phyloP scores from a whole-genome alignment of 371 early-diverging fungal species.

The Apophysomyces ossiformis region DNA sequence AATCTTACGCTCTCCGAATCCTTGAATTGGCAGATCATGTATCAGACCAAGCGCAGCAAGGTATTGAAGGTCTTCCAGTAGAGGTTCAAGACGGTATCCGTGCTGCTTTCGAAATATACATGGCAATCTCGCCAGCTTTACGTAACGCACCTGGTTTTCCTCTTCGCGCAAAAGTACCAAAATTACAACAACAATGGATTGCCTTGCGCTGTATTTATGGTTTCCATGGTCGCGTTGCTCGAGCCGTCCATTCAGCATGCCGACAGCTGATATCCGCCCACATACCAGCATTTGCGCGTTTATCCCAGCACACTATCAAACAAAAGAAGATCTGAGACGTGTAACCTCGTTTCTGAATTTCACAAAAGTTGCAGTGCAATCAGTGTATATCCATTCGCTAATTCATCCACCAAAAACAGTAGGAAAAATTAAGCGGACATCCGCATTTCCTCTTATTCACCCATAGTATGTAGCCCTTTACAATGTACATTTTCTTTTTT shows the following conservation, averaged over 20 bases:
- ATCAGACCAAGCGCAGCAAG: constrained; percentile 37
- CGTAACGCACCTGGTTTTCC: constrained; percentile 39
- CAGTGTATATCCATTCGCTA: constrained; percentile 10
- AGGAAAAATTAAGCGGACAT: constrained; percentile 7
- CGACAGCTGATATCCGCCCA: constrained; percentile 15
- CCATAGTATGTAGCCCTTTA: background rate
- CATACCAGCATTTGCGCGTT: constrained; percentile 1
- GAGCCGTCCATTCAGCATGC: constrained; percentile 22
- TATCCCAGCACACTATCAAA: constrained; percentile 8
- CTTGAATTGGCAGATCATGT: constrained; percentile 33
- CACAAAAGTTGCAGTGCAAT: constrained; percentile 13
- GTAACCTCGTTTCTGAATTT: background rate
- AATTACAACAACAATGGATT: constrained; percentile 42
- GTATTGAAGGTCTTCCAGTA: constrained; percentile 45
- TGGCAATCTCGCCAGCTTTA: constrained; percentile 46
- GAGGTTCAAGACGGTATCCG: constrained; percentile 45
- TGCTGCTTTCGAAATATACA: constrained; percentile 54
- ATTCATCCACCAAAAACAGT: background rate
- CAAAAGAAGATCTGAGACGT: constrained; percentile 1
- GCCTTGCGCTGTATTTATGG: constrained; percentile 47
- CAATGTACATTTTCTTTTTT: background rate
- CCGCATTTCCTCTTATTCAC: background rate
- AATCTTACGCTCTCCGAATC: constrained; percentile 32
- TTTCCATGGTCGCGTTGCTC: constrained; percentile 31
- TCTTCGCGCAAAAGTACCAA: constrained; percentile 44